Percentiles rank a stretch among this genome's conserved stretches.
These are phyloP conservation scores for Biscutella laevigata DNA, from an alignment of 441 rosid species.

Conservation along the genomic window DNA sequence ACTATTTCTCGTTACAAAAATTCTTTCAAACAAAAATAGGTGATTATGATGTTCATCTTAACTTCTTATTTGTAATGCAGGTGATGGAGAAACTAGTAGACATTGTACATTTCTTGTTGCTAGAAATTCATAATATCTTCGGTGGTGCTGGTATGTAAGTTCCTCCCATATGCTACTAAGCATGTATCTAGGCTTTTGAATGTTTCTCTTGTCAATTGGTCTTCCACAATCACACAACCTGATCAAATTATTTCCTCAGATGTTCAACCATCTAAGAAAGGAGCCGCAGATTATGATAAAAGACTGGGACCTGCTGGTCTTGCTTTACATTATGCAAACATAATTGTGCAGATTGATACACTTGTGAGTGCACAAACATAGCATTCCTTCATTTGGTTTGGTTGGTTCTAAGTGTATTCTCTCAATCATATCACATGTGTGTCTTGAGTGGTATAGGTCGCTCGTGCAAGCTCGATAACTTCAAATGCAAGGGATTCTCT, in stretches of 20 bases:
- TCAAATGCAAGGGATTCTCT: constrained; percentile 55
- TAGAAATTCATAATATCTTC: constrained; percentile 46
- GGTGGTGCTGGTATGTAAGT: constrained; percentile 48
- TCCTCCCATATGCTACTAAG: constrained; percentile 13
- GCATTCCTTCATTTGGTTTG: constrained; percentile 13
- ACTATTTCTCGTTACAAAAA: not conserved
- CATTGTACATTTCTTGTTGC: constrained; percentile 49
- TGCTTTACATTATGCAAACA: constrained; percentile 67
- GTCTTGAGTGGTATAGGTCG: constrained; percentile 39
- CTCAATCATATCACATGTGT: constrained; percentile 3
- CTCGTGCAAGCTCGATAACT: constrained; percentile 57
- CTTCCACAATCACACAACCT: not conserved
- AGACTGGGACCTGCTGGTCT: constrained; percentile 72
- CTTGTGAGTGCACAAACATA: constrained; percentile 41
- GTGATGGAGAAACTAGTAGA: constrained; percentile 75
- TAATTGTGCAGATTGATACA: constrained; percentile 59
- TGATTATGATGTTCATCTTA: not conserved
- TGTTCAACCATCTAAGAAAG: constrained; percentile 29
- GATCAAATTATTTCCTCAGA: constrained; percentile 24
- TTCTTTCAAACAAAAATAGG: not conserved
- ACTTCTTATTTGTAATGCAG: constrained; percentile 29
- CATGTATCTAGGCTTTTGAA: constrained; percentile 7
- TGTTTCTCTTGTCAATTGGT: not conserved
- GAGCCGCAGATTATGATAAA: constrained; percentile 30
- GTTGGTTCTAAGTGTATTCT: constrained; percentile 10